Evolutionary conservation across 306 rosid genomes (phyloP).

Genomic region (Herpetospermum pedunculosum): DNA sequence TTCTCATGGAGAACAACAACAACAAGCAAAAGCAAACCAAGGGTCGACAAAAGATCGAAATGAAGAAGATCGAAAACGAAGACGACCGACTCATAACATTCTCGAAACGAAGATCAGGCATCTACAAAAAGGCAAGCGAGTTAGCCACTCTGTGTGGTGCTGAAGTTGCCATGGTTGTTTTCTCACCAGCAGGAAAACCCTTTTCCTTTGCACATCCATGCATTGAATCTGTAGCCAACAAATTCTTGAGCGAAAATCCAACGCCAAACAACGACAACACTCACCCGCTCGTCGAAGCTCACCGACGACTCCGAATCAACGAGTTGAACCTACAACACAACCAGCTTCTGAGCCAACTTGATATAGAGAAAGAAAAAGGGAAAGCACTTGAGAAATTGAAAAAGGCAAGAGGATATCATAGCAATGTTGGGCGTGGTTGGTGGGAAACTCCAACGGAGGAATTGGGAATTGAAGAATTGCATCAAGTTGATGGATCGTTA

Average conservation of each 20-base stretch:
- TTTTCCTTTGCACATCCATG: slow-evolving; percentile 24
- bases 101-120: slow-evolving; percentile 19
- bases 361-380: slow-evolving; percentile 3
- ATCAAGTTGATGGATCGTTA: not conserved
- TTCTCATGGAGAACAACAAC: too few species aligned
- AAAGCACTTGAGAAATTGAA: not conserved
- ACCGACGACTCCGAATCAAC: slow-evolving; percentile 5
- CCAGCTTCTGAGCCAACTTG: slow-evolving; percentile 5
- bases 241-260: not conserved
- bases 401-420: not conserved
- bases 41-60: slow-evolving; percentile 27
- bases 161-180: slow-evolving; percentile 17
- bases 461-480: slow-evolving; percentile 6
- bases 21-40: slow-evolving; percentile 15
- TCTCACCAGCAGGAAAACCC: slow-evolving; percentile 29
- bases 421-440: slow-evolving; percentile 18
- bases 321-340: slow-evolving; percentile 13
- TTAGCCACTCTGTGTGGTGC: slow-evolving; percentile 23
- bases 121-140: slow-evolving; percentile 26
- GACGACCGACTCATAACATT: slow-evolving; percentile 25
- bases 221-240: slow-evolving; percentile 9
- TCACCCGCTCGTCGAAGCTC: slow-evolving; percentile 14
- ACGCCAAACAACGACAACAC: not conserved
- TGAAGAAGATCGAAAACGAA: slow-evolving; percentile 24
- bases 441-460: slow-evolving; percentile 22